These are phyloP conservation scores for Ogataea salicorniae DNA, from an alignment of 805 yeast species.

Conservation along the genomic window DNA sequence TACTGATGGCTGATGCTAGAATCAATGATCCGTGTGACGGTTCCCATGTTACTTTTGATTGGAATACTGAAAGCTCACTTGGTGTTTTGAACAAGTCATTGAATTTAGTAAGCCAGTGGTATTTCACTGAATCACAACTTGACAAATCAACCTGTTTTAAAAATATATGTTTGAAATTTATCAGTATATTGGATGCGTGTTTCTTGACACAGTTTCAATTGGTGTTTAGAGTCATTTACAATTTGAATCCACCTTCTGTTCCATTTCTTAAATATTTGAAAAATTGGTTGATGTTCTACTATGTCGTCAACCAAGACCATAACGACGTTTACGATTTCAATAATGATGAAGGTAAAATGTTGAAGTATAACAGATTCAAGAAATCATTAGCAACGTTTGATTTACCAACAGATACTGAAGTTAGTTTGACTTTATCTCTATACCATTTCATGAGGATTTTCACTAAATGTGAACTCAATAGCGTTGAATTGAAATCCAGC, in stretches of 20 bases:
- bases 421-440: conserved; percentile 2
- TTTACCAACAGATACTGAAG: neutral
- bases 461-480: conserved; percentile 5
- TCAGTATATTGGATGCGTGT: neutral
- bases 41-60: conserved; percentile 4
- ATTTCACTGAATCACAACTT: neutral
- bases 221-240: conserved; percentile 12
- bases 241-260: conserved; percentile 7
- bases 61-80: conserved; percentile 6
- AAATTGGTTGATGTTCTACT: conserved; percentile 13
- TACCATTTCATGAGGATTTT: conserved; percentile 10
- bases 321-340: conserved; percentile 10
- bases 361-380: neutral
- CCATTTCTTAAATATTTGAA: conserved; percentile 12
- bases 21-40: conserved; percentile 10
- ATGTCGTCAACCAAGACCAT: conserved; percentile 6
- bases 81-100: conserved; percentile 9
- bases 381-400: conserved; percentile 1
- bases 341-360: neutral
- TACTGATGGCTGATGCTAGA: conserved; percentile 11
- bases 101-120: conserved; percentile 8
- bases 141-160: neutral
- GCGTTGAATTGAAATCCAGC: neutral
- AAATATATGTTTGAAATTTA: conserved; percentile 1
- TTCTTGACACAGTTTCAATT: conserved; percentile 6